phyloP scores from a whole-genome alignment of 192 early-diverging fungal genomes.

The Podochytrium sp. region DNA sequence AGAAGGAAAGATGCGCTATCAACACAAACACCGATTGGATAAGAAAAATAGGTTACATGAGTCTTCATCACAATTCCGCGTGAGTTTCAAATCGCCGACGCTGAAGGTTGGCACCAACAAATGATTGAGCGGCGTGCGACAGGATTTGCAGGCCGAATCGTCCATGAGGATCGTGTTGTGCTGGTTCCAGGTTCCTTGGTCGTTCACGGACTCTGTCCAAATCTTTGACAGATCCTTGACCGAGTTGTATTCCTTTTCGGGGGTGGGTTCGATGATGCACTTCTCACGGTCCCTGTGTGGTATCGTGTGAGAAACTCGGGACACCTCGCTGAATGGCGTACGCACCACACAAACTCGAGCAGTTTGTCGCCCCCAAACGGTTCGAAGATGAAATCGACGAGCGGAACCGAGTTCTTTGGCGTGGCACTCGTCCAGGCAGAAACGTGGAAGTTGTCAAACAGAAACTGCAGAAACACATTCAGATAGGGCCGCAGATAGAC shows the following conservation, averaged over 20 bases:
- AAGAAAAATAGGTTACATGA: background rate
- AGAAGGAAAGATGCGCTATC: background rate
- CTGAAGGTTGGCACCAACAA: slow-evolving; percentile 47
- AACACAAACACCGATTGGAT: background rate
- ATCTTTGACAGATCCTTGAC: slow-evolving; percentile 44
- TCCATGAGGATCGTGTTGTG: slow-evolving; percentile 52
- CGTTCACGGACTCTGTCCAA: slow-evolving; percentile 25
- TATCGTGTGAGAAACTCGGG: background rate
- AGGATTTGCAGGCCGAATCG: slow-evolving; percentile 42
- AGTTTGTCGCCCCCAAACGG: slow-evolving; percentile 22
- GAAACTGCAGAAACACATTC: slow-evolving; percentile 39
- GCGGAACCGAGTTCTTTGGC: slow-evolving; percentile 38
- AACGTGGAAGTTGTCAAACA: slow-evolving; percentile 41
- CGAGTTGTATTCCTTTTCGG: background rate
- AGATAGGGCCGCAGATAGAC: slow-evolving; percentile 46
- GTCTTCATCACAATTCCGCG: slow-evolving; percentile 30
- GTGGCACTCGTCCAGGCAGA: slow-evolving; percentile 51
- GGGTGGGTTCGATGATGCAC: slow-evolving; percentile 32
- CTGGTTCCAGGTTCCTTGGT: slow-evolving; percentile 13
- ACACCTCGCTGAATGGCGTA: background rate
- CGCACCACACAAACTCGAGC: slow-evolving; percentile 34
- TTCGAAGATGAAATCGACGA: slow-evolving; percentile 39
- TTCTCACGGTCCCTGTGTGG: slow-evolving; percentile 28
- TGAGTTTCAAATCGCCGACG: slow-evolving; percentile 24
- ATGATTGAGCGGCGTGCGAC: slow-evolving; percentile 36